These are phyloP conservation scores for Lactarius vividus DNA, from an alignment of 768 basidiomycete species.

Conservation along the genomic window DNA sequence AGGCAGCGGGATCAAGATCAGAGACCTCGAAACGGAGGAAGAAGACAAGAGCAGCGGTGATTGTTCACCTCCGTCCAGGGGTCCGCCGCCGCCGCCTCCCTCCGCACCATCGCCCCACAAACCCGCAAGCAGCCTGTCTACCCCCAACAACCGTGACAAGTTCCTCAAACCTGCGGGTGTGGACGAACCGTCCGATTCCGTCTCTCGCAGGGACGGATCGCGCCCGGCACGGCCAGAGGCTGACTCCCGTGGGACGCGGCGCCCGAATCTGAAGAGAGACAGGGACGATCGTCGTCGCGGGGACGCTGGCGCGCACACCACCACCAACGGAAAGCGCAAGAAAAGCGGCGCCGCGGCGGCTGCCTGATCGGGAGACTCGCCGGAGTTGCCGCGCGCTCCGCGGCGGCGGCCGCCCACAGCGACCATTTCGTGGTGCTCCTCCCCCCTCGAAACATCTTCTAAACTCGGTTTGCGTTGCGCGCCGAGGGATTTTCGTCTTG, in stretches of 20 bases:
- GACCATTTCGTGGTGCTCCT: background rate
- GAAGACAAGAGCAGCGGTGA: constrained; percentile 4
- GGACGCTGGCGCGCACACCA: constrained; percentile 1
- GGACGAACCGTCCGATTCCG: constrained; percentile 16
- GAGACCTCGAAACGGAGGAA: background rate
- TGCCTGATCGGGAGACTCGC: constrained; percentile 1
- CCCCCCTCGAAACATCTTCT: background rate
- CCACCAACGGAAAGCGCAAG: constrained; percentile 17
- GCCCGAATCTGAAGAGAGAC: constrained; percentile 21
- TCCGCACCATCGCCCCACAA: constrained; percentile 4
- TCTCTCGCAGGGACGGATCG: constrained; percentile 17
- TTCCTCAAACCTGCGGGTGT: constrained; percentile 24
- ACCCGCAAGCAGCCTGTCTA: background rate
- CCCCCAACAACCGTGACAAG: background rate
- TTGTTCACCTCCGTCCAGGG: background rate
- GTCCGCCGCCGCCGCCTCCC: background rate
- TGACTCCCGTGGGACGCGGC: constrained; percentile 2
- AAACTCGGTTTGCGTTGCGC: background rate
- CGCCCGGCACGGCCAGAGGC: background rate
- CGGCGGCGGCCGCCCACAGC: constrained; percentile 2
- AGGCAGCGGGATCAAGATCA: constrained; percentile 6
- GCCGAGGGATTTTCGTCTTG: background rate
- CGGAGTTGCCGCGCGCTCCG: constrained; percentile 17
- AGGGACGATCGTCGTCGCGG: constrained; percentile 14
- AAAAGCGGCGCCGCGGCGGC: constrained; percentile 23